Evolutionary conservation across 352 stramenopile species (phyloP), one percentile per base, ranked within the genome.

Genomic region (Pythium chondricola): DNA sequence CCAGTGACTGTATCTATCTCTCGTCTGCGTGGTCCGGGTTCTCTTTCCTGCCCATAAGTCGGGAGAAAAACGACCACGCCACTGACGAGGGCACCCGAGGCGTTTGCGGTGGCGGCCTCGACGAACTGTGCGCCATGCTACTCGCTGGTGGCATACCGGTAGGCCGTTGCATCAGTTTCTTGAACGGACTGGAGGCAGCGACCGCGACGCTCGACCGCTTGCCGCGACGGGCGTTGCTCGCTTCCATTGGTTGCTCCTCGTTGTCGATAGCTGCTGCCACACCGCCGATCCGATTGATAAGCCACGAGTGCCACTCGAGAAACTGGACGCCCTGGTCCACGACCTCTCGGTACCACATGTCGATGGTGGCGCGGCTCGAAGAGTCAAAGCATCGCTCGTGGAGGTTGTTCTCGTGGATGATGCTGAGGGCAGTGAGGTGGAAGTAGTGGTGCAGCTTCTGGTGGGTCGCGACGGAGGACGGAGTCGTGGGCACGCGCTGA

Each of bases 381-480:
- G 80, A 87, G 50, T 69, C 66, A 44, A 92, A 88, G 49, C 74
- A 90, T 26, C 71, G 65, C 40, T 92, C 81, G 43, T 87, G 75
- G 36, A 90, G 65, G 44, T 79, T 68, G 64, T 91, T 90, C 51
- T 94, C 80, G 57, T 92, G 74, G 38, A 94, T 90, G 47, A 94
- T 92, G 46, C 83, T 91, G 26, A 85, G 64, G 18, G 83, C 83
- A 4, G 83, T 90, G 40, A 94, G 51, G 41, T 94, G 80, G 68
- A 94, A 94, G 45, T 90, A 94, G 60, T 89, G 80, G 25, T 94
- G 74, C 20, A 94, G 63, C 50, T 91, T 91, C 48, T 85, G 81
- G 58, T 90, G 78, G 7, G 76, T 88, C 39, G 81, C 78, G 21
- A 83, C 55, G 41, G 85, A 81, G 21, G 71, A 78, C 16, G 78